Conservation (phyloP, 169 alveolate species). For the Plasmodium berghei region DNA sequence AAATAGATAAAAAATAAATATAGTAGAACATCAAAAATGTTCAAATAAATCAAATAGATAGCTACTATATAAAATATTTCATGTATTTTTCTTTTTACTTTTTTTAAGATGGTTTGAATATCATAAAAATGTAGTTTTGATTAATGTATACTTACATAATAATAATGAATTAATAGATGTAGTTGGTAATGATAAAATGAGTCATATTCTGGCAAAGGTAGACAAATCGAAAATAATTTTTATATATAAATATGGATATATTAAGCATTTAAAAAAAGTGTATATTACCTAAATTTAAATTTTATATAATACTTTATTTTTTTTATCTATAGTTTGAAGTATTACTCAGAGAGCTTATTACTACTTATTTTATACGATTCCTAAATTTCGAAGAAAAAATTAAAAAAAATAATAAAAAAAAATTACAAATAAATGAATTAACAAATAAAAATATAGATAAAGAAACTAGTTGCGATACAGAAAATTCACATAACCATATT, state of each 20-base stretch:
- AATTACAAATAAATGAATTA: not conserved
- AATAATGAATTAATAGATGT: slow-evolving; percentile 46
- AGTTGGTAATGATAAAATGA: slow-evolving; percentile 19
- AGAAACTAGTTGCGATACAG: too few relatives aligned
- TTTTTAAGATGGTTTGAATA: slow-evolving; percentile 48
- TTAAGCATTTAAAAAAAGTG: not conserved
- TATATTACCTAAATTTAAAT: not conserved
- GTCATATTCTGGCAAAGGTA: slow-evolving; percentile 39
- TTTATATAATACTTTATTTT: not conserved
- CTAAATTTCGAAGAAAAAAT: slow-evolving; percentile 23
- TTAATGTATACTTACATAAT: slow-evolving; percentile 40
- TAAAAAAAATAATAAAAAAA: slow-evolving; percentile 11
- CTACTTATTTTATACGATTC: slow-evolving; percentile 48
- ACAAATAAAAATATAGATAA: not conserved
- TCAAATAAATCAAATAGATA: not conserved
- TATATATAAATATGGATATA: not conserved
- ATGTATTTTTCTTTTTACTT: not conserved
- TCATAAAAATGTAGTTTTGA: slow-evolving; percentile 48
- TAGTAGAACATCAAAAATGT: not conserved
- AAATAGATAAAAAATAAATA: slow-evolving; percentile 6
- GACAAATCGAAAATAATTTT: not conserved
- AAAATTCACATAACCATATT: slow-evolving; percentile 24
- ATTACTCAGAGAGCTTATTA: slow-evolving; percentile 53
- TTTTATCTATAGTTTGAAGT: slow-evolving; percentile 22
- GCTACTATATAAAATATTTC: slow-evolving; percentile 1